These are phyloP conservation scores for Exophiala phaeomuriformis DNA, from an alignment of 2,329 filamentous ascomycete genomes.

Conservation along the genomic window DNA sequence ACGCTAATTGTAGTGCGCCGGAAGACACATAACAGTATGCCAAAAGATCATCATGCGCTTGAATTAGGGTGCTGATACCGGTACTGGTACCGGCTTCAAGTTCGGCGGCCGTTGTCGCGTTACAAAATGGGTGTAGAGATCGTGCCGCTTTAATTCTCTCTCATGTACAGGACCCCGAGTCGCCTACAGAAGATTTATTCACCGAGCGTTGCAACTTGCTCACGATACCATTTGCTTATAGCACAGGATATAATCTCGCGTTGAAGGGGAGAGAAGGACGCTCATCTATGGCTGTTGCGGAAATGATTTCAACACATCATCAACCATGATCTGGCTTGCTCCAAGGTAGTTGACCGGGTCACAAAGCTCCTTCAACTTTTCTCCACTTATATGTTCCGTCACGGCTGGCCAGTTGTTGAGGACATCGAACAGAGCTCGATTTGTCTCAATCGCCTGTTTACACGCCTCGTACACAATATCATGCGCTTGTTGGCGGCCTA, in stretches of 20 bases:
- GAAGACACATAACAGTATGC: too few species aligned
- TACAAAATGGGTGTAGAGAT: too few species aligned
- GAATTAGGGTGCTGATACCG: too few species aligned
- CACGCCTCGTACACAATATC: conserved; percentile 53
- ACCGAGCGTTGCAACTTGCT: too few species aligned
- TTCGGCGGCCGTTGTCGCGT: too few species aligned
- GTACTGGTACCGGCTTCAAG: too few species aligned
- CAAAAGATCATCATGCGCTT: too few species aligned
- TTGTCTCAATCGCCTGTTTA: conserved; percentile 42
- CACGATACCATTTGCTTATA: too few species aligned
- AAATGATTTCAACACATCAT: conserved; percentile 8
- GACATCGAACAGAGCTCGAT: conserved; percentile 39
- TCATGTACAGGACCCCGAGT: too few species aligned
- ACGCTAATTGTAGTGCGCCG: too few species aligned
- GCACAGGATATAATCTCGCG: background rate
- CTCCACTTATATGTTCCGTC: conserved; percentile 38
- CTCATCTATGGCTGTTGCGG: background rate
- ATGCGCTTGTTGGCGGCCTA: conserved; percentile 49
- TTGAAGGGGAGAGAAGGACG: background rate
- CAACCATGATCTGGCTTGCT: conserved; percentile 23
- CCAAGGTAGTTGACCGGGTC: conserved; percentile 47
- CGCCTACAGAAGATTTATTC: background rate
- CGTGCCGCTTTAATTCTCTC: too few species aligned
- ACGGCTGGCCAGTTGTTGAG: conserved; percentile 37
- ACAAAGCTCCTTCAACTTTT: conserved; percentile 47